Base-by-base conservation (phyloP, 768 basidiomycete species). In the Jaapia argillacea region DNA sequence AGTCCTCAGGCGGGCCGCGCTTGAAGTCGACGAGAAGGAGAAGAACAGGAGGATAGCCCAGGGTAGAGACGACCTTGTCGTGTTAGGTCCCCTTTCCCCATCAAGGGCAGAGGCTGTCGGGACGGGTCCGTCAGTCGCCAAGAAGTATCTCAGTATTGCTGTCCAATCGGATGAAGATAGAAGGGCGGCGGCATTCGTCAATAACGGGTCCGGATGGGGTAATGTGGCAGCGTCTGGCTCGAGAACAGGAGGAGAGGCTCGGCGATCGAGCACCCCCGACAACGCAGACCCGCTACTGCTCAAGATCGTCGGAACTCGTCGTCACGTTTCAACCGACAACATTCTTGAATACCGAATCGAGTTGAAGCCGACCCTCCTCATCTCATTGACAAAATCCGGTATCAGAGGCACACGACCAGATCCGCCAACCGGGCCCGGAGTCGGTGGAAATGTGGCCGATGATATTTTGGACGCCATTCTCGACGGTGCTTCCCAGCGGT, bases 301-400 rank as follows among this genome's bases (percentile, higher is more conserved):
- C 43, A 59, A 60, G 41, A 69, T 74, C 24, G 51, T 59, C 37
- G 50, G 55, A 3, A 54, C 42, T 3, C 60, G 70, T 13, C 53
- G 56, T 18, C 70, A 70, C 38, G 60, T 66, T 2, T 64, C 61
- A 22, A 67, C 68, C 6, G 68, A 69, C 31, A 25, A 58, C n/a
- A 52, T 62, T 7, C 53, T 63, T 13, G 71, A 72, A 53, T 72
- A 70, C 41, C 65, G 71, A 0, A 52, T 75, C 6, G 61, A 64
- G 35, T 58, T 69, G 38, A 51, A 56, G 16, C 68, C 63, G 5
- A 41, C 48, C 21, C 53, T 58, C 33, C 59, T 70, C 24, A 62
- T 64, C 14, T 40, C 48, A 3, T 51, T 69, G 4, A 58, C 64
- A 27, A 33, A 48, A 4, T 36, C 41, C 4, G 62, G 61, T 10